phyloP scores from a whole-genome alignment of 495 filamentous ascomycete species.

The Talaromyces ruber region DNA sequence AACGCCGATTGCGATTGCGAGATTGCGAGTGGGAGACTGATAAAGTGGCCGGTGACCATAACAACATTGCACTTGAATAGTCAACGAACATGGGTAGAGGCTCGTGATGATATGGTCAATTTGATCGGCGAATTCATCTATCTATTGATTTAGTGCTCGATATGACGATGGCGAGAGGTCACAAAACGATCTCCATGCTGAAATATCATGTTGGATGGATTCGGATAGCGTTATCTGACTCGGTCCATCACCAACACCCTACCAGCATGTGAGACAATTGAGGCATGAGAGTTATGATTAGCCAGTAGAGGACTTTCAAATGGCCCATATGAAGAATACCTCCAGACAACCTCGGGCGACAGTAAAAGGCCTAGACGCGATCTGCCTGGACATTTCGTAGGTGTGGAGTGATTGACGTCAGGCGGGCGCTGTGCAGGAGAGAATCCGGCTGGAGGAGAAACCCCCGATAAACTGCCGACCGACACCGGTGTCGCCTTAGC shows the following conservation, averaged over 20 bases:
- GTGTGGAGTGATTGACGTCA: conserved; percentile 1
- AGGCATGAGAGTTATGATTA: neutral
- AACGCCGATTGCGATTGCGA: neutral
- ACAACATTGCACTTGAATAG: neutral
- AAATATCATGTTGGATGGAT: neutral
- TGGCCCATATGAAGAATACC: neutral
- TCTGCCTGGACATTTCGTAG: neutral
- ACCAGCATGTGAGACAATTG: neutral
- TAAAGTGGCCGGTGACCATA: neutral
- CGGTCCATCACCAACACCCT: neutral
- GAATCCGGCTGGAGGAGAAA: neutral
- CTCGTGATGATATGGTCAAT: neutral
- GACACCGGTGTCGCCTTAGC: neutral
- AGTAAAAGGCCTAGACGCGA: neutral
- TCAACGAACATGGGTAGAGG: neutral
- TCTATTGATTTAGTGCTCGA: neutral
- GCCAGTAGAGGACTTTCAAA: neutral
- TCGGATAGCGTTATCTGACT: neutral
- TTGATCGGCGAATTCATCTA: neutral
- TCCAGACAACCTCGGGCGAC: neutral
- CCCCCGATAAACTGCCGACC: neutral
- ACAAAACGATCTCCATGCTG: neutral
- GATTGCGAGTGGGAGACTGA: neutral
- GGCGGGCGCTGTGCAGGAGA: neutral
- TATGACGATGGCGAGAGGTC: neutral